Evolutionary conservation across 208 protist genomes (phyloP).

Genomic region (Trypanosoma brucei): DNA sequence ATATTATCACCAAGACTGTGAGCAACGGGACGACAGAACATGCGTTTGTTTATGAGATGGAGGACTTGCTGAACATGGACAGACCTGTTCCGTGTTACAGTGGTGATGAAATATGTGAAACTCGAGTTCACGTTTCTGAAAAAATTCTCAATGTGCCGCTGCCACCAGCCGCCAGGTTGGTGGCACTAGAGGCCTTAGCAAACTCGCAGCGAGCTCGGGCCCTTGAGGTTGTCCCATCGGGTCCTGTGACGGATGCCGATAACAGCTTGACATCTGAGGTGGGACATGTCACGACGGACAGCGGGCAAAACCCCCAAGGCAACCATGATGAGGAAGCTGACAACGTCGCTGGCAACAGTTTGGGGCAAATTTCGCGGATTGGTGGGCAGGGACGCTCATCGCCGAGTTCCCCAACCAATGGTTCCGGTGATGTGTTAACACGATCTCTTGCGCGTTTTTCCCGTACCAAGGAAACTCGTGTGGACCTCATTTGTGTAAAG

Average conservation of each 20-base stretch:
- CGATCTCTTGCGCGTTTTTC: slow-evolving; percentile 38
- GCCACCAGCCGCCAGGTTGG: slow-evolving; percentile 42
- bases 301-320: not conserved
- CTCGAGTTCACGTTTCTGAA: slow-evolving; percentile 46
- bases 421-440: not conserved
- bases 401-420: not conserved
- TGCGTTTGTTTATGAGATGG: slow-evolving; percentile 72
- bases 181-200: slow-evolving; percentile 59
- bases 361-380: not conserved
- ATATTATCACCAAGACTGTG: slow-evolving; percentile 39
- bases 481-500: slow-evolving; percentile 60
- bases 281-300: not conserved
- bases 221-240: slow-evolving; percentile 19
- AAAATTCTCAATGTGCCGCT: slow-evolving; percentile 47
- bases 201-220: slow-evolving; percentile 40
- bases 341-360: not conserved
- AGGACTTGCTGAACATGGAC: slow-evolving; percentile 68
- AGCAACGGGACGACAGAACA: slow-evolving; percentile 41
- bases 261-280: not conserved
- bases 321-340: not conserved
- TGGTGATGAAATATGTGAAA: slow-evolving; percentile 50
- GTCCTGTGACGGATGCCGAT: slow-evolving; percentile 5
- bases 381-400: not conserved
- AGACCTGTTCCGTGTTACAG: slow-evolving; percentile 77
- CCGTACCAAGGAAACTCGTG: slow-evolving; percentile 35